Evolutionary conservation across 805 yeast species (phyloP).

Genomic region (Ogataea dorogensis): DNA sequence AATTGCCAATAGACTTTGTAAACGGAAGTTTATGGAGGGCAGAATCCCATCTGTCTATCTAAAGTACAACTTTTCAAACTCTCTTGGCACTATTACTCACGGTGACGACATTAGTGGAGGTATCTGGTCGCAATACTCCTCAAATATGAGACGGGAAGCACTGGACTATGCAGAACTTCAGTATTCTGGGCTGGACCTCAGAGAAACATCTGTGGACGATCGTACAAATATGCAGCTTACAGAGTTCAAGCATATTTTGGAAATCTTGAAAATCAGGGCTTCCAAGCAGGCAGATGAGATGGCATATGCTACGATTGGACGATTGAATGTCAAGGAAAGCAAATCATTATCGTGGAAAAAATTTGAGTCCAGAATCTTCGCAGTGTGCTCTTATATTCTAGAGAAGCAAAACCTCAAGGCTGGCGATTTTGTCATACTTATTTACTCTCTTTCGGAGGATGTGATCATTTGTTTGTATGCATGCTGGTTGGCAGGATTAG

Average conservation of each 20-base stretch:
- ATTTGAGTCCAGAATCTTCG: conserved; percentile 72
- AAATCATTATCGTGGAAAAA: conserved; percentile 74
- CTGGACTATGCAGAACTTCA: conserved; percentile 69
- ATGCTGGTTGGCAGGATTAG: conserved; percentile 75
- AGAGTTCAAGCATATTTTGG: conserved; percentile 68
- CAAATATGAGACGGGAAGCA: conserved; percentile 59
- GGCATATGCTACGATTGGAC: conserved; percentile 56
- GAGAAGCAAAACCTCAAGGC: conserved; percentile 61
- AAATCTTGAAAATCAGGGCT: conserved; percentile 77
- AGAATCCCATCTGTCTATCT: conserved; percentile 75
- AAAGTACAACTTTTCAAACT: conserved; percentile 67
- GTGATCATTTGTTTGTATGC: conserved; percentile 81
- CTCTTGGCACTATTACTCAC: conserved; percentile 63
- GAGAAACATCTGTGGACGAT: conserved; percentile 75
- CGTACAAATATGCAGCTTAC: conserved; percentile 72
- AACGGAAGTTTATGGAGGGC: conserved; percentile 74
- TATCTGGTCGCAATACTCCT: conserved; percentile 77
- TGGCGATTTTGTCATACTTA: conserved; percentile 73
- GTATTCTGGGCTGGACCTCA: conserved; percentile 74
- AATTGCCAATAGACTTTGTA: conserved; percentile 86
- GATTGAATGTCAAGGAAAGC: conserved; percentile 43
- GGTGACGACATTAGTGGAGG: conserved; percentile 81
- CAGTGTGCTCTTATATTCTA: conserved; percentile 68
- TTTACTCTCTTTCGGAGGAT: conserved; percentile 87
- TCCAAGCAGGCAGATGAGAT: conserved; percentile 71